A percentile compares a stretch with the other conserved stretches of the same genome.
Conservation (phyloP, 306 rosid species). For the Hylodesmum podocarpum region DNA sequence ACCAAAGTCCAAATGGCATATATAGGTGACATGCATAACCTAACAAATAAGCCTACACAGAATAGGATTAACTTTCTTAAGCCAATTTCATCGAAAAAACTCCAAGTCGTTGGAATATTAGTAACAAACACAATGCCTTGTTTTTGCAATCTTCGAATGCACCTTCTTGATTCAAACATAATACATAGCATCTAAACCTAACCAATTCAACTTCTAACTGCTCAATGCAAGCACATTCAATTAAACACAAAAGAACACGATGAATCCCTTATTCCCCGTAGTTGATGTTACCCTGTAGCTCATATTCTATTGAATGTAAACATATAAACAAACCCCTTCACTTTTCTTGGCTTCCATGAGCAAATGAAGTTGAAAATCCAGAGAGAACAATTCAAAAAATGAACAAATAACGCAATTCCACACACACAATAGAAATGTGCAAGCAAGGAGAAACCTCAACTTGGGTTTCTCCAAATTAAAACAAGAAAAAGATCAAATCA, state of each 20-base stretch:
- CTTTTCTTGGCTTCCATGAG: constrained; percentile 15
- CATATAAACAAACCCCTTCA: background rate
- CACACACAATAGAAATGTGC: constrained; percentile 30
- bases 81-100: background rate
- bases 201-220: constrained; percentile 20
- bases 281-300: constrained; percentile 6
- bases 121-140: constrained; percentile 28
- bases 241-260: constrained; percentile 13
- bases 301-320: constrained; percentile 20
- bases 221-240: constrained; percentile 35
- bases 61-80: constrained; percentile 7
- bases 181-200: constrained; percentile 23
- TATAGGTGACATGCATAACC: background rate
- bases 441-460: constrained; percentile 53
- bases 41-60: constrained; percentile 11
- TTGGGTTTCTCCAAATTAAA: constrained; percentile 51
- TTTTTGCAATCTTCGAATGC: constrained; percentile 8
- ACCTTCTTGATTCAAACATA: constrained; percentile 37
- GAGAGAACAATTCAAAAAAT: constrained; percentile 13
- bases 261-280: constrained; percentile 23
- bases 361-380: constrained; percentile 18
- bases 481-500: constrained; percentile 32
- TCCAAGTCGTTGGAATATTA: background rate
- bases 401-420: constrained; percentile 31
- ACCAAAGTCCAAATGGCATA: background rate